A percentile compares a stretch with the other conserved stretches of the same genome.
Conservation (phyloP, 2,329 filamentous ascomycete genomes). For the Paradendryphiella salina region DNA sequence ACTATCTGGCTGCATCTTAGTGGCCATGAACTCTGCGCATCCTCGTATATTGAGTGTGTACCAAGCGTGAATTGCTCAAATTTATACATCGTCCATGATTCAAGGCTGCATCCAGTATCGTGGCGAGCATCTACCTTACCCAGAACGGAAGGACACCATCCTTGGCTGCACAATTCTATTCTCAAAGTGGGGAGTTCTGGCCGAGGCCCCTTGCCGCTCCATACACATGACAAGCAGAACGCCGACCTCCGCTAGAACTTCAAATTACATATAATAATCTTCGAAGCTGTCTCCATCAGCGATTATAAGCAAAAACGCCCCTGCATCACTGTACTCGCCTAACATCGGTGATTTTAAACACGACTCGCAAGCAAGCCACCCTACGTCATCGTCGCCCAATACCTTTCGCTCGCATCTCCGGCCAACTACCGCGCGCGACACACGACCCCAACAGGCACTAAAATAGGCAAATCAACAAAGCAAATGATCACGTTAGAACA, state of each 20-base stretch:
- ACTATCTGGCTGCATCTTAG: background rate
- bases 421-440: slow-evolving; percentile 4
- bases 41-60: background rate
- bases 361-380: slow-evolving; percentile 15
- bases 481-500: slow-evolving; percentile 1
- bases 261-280: slow-evolving; percentile 17
- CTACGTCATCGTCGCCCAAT: slow-evolving; percentile 14
- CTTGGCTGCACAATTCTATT: slow-evolving; percentile 27
- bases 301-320: background rate
- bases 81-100: background rate
- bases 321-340: slow-evolving; percentile 1
- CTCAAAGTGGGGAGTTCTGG: slow-evolving; percentile 23
- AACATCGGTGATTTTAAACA: background rate
- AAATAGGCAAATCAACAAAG: slow-evolving; percentile 9
- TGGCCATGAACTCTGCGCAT: background rate
- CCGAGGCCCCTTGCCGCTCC: slow-evolving; percentile 25
- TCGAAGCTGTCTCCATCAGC: background rate
- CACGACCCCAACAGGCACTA: slow-evolving; percentile 3
- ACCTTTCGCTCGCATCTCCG: slow-evolving; percentile 4
- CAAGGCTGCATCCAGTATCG: slow-evolving; percentile 6
- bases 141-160: slow-evolving; percentile 35
- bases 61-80: background rate
- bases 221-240: slow-evolving; percentile 34
- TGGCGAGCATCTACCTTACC: slow-evolving; percentile 27
- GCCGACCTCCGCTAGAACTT: slow-evolving; percentile 36